A percentile compares a stretch with the other conserved stretches of the same genome.
These are phyloP conservation scores for Malus hybrid DNA, from an alignment of 331 rosid species.

Conservation along the genomic window DNA sequence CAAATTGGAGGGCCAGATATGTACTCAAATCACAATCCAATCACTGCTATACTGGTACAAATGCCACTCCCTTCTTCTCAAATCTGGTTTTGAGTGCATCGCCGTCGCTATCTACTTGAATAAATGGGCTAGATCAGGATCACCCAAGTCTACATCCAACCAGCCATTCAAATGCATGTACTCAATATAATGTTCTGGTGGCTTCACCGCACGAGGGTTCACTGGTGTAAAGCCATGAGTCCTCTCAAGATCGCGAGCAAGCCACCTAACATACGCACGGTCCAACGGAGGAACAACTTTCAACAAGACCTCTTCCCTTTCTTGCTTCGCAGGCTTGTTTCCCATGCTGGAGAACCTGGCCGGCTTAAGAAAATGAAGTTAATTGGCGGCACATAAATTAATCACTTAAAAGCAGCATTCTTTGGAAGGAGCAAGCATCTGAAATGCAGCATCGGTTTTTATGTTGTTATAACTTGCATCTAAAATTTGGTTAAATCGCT, in stretches of 20 bases:
- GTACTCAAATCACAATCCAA: background rate
- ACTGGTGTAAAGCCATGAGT: constrained; percentile 50
- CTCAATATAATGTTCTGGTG: constrained; percentile 61
- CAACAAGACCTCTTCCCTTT: constrained; percentile 30
- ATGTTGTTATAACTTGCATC: no score
- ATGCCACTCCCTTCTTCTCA: background rate
- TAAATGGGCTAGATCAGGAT: constrained; percentile 60
- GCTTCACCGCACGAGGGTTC: constrained; percentile 42
- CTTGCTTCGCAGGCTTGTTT: constrained; percentile 49
- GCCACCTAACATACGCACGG: constrained; percentile 47
- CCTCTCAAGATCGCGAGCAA: constrained; percentile 52
- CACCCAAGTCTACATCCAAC: constrained; percentile 61
- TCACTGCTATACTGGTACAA: background rate
- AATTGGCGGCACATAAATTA: background rate
- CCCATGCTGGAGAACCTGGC: constrained; percentile 38
- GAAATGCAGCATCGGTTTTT: no score
- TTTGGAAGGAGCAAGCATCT: no score
- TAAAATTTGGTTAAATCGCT: no score
- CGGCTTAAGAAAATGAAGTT: constrained; percentile 10
- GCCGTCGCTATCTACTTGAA: constrained; percentile 32
- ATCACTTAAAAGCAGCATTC: background rate
- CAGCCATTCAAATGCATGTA: constrained; percentile 66
- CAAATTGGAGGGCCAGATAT: background rate
- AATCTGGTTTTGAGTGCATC: background rate
- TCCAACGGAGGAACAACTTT: constrained; percentile 68